Base-by-base conservation (phyloP, 257 asterid species). In the Jasminum sambac region DNA sequence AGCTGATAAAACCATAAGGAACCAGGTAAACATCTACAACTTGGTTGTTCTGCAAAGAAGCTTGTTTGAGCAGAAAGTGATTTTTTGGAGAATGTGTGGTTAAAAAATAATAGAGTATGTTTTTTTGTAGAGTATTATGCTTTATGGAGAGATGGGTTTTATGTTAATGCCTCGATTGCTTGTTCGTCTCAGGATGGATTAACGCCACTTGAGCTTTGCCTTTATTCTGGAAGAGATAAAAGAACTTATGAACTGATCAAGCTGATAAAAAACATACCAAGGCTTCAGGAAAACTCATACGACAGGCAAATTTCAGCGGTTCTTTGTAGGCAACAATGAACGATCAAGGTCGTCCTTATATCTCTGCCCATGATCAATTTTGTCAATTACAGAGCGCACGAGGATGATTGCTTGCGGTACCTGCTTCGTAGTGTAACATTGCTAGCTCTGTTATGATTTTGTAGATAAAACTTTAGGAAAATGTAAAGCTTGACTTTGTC, bases 191-290 rank as follows among this genome's bases (percentile, higher is more conserved):
- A 88, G 96, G 90, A 88, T 61, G 97, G 95, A 73, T 73, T 86
- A 70, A 93, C 90, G 14, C 81, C 95, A 37, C 83, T 86, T 16
- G 90, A 84, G 36, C 80, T 90, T 14, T 93, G 96, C 80, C 87
- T 93, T 41, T 79, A 84, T 74, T 85, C 84, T 66, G 88, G 96
- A 71, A 80, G 78, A 77, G 86, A 90, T 79, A 69, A 69, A 6
- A 81, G 89, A 81, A 89, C 92, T 7, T 87, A 87, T 48, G 91
- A 90, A 80, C 85, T 93, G 59, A 89, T 90, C 78, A 90, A 74
- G 87, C 83, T 88, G 26, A 74, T 90, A 21, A 86, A 85, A 71
- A 83, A 76, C 43, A 44, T 80, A 19, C 81, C 86, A 21, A 55
- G 12, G 19, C 62, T 30, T 21, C 34, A 30, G 3, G 25, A 9